phyloP scores from a whole-genome alignment of 371 early-diverging fungal species.

The Apophysomyces trapeziformis region DNA sequence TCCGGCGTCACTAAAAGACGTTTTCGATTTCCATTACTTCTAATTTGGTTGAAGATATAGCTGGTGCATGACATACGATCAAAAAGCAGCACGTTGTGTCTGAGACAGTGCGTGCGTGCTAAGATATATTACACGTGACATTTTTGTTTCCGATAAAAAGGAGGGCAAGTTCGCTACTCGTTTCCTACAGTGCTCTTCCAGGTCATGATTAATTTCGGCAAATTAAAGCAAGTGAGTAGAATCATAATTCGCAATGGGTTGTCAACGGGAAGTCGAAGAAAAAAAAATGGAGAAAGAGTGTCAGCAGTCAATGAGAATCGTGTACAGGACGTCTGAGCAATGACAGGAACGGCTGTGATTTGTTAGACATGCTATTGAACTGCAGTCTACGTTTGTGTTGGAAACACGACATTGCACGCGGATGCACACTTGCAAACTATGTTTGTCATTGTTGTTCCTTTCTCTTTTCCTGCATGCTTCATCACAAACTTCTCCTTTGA shows the following conservation, averaged over 20 bases:
- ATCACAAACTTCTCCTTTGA: not conserved
- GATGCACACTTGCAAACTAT: not conserved
- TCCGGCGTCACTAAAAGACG: no score
- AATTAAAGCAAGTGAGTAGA: conserved; percentile 9
- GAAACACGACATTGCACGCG: not conserved
- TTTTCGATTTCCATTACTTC: no score
- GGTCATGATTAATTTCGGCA: conserved; percentile 7
- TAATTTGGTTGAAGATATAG: no score
- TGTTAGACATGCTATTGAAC: no score
- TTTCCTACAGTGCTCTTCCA: not conserved
- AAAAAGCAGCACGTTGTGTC: no score
- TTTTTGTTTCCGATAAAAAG: not conserved
- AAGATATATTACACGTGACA: no score
- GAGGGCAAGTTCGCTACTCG: not conserved
- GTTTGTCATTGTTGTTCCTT: not conserved
- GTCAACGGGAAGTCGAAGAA: not conserved
- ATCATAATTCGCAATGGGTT: not conserved
- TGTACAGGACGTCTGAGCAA: no score
- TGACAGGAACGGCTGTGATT: no score
- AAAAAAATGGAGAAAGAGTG: not conserved
- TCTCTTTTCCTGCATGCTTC: not conserved
- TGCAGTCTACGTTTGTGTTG: no score
- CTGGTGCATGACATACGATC: no score
- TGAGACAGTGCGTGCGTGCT: no score
- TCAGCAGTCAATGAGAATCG: not conserved